These are phyloP conservation scores for Lithohypha guttulata DNA, from an alignment of 2,329 filamentous ascomycete genomes.

Conservation along the genomic window DNA sequence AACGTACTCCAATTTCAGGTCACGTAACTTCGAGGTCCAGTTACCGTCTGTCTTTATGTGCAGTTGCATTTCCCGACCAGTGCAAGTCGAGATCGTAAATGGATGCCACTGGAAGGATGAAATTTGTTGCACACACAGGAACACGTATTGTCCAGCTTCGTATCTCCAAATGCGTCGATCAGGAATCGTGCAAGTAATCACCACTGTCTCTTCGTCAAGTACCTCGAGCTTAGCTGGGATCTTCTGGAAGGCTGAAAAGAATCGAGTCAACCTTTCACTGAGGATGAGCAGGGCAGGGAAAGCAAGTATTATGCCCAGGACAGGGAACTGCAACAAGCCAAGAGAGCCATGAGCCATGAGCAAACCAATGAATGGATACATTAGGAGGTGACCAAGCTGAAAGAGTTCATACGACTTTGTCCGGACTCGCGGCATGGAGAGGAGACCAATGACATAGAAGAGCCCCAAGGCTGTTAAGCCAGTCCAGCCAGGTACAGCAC, in stretches of 20 bases:
- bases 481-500: slow-evolving; percentile 40
- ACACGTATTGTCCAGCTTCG: slow-evolving; percentile 47
- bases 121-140: slow-evolving; percentile 44
- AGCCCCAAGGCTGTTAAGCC: slow-evolving; percentile 40
- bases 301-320: slow-evolving; percentile 48
- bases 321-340: slow-evolving; percentile 42
- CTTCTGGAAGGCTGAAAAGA: slow-evolving; percentile 38
- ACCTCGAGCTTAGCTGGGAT: slow-evolving; percentile 40
- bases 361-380: slow-evolving; percentile 48
- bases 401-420: slow-evolving; percentile 47
- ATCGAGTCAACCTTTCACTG: slow-evolving; percentile 37
- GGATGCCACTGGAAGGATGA: slow-evolving; percentile 50
- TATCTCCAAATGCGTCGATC: slow-evolving; percentile 41
- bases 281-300: slow-evolving; percentile 44
- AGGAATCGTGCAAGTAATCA: slow-evolving; percentile 40
- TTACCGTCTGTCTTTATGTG: slow-evolving; percentile 51
- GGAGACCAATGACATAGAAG: slow-evolving; percentile 39
- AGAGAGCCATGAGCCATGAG: slow-evolving; percentile 43
- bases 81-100: slow-evolving; percentile 48
- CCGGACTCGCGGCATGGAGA: slow-evolving; percentile 43
- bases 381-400: slow-evolving; percentile 46
- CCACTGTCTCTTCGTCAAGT: slow-evolving; percentile 44
- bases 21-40: slow-evolving; percentile 41
- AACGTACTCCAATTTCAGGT: slow-evolving; percentile 37
- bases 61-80: slow-evolving; percentile 41